Percentiles rank a stretch among this genome's conserved stretches.
These are phyloP conservation scores for Boletus speciosus DNA, from an alignment of 768 basidiomycete species.

Conservation along the genomic window DNA sequence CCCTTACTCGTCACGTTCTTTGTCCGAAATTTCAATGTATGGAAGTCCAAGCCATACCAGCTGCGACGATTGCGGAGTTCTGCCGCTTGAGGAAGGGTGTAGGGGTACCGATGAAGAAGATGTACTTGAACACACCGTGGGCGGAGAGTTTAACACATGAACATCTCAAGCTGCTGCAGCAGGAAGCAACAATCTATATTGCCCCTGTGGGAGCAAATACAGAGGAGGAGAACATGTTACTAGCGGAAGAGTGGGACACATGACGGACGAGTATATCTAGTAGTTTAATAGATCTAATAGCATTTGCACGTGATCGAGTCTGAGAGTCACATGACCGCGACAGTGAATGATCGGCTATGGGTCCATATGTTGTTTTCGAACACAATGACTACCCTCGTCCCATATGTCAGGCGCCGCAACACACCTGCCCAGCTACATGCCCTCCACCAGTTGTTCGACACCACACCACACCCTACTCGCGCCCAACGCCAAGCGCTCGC, in stretches of 20 bases:
- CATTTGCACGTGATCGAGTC: conserved; percentile 18
- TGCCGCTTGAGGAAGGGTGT: conserved; percentile 34
- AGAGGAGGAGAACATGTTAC: conserved; percentile 42
- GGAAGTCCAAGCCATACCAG: conserved; percentile 42
- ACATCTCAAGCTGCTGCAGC: conserved; percentile 23
- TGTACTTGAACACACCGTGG: conserved; percentile 44
- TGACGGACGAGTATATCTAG: conserved; percentile 8
- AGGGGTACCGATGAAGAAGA: conserved; percentile 45
- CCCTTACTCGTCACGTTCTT: conserved; percentile 25
- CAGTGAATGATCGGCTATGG: conserved; percentile 19
- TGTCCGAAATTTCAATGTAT: conserved; percentile 45
- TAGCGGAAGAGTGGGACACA: conserved; percentile 18
- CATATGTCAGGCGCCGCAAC: conserved; percentile 31
- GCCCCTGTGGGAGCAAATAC: conserved; percentile 38
- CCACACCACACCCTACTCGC: conserved; percentile 39
- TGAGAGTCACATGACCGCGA: conserved; percentile 26
- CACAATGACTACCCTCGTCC: conserved; percentile 17
- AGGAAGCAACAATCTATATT: conserved; percentile 28
- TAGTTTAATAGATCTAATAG: background rate
- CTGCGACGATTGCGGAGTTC: conserved; percentile 35
- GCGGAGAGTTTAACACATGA: conserved; percentile 15
- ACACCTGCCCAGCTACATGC: conserved; percentile 33
- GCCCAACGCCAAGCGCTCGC: conserved; percentile 41
- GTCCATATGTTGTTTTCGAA: conserved; percentile 11
- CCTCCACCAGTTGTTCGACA: conserved; percentile 35